A percentile compares a stretch with the other conserved stretches of the same genome.
Evolutionary conservation across 495 filamentous ascomycete species (phyloP).

Genomic region (Saxophila tyrrhenica): DNA sequence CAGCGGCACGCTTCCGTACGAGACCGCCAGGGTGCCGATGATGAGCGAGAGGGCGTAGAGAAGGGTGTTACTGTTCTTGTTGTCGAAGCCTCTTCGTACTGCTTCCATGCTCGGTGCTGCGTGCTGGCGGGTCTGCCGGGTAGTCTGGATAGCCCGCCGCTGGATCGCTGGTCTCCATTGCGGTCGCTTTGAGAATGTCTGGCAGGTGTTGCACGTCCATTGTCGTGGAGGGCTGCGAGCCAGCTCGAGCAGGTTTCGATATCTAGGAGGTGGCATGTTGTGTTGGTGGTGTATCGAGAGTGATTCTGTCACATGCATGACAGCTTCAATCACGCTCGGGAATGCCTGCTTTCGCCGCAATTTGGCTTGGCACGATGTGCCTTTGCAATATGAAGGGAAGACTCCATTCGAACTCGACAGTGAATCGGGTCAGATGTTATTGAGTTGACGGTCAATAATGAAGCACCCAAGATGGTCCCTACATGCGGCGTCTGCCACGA

Average conservation of each 20-base stretch:
- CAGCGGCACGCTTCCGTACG: slow-evolving; percentile 91
- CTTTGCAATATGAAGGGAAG: too few relatives aligned
- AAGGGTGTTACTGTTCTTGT: slow-evolving; percentile 49
- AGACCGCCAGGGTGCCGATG: slow-evolving; percentile 78
- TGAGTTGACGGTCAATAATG: background rate
- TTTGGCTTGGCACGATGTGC: background rate
- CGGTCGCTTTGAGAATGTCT: background rate
- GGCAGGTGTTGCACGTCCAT: slow-evolving; percentile 16
- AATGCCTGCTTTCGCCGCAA: background rate
- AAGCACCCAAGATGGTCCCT: background rate
- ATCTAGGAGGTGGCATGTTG: slow-evolving; percentile 15
- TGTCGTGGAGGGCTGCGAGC: background rate
- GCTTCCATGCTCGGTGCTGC: slow-evolving; percentile 41
- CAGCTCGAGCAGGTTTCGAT: slow-evolving; percentile 14
- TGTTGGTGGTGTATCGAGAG: background rate
- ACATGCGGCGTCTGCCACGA: slow-evolving; percentile 22
- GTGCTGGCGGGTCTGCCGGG: slow-evolving; percentile 16
- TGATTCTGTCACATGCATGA: background rate
- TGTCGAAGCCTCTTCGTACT: slow-evolving; percentile 42
- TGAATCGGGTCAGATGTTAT: too few relatives aligned
- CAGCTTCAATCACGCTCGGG: background rate
- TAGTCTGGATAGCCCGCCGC: slow-evolving; percentile 22
- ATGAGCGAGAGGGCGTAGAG: slow-evolving; percentile 79
- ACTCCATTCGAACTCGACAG: too few relatives aligned
- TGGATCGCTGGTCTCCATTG: background rate